A percentile compares a stretch with the other conserved stretches of the same genome.
Evolutionary conservation across 805 yeast genomes (phyloP).

Genomic region (Tetrapisispora pingtungensis): DNA sequence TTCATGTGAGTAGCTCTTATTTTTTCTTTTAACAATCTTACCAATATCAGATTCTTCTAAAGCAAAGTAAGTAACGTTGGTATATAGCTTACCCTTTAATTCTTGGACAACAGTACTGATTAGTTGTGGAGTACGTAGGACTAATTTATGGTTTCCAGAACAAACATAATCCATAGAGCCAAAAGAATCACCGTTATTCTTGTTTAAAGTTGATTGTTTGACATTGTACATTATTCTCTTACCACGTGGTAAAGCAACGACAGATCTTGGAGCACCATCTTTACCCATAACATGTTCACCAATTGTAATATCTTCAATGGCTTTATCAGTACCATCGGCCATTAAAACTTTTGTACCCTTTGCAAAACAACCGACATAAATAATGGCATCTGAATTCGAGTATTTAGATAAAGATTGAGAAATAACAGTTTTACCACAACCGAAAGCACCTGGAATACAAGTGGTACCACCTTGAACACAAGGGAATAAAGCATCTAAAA

Average conservation of each 20-base stretch:
- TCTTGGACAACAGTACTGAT: constrained; percentile 4
- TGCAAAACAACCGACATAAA: constrained; percentile 71
- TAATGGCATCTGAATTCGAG: constrained; percentile 94
- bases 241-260: constrained; percentile 38
- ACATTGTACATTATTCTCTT: constrained; percentile 34
- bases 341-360: constrained; percentile 35
- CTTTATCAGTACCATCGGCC: constrained; percentile 33
- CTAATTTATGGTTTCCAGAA: constrained; percentile 32
- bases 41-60: constrained; percentile 7
- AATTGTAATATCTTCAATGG: constrained; percentile 28
- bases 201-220: constrained; percentile 7
- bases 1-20: constrained; percentile 4
- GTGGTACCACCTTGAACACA: constrained; percentile 99
- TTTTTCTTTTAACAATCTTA: constrained; percentile 3
- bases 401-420: constrained; percentile 95
- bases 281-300: constrained; percentile 38
- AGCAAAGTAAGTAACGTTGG: constrained; percentile 22
- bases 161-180: constrained; percentile 16
- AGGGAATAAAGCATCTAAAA: constrained; percentile 93
- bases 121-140: constrained; percentile 1
- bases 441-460: constrained; percentile 99
- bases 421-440: constrained; percentile 98
- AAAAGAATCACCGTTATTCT: neutral
- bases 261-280: constrained; percentile 36
- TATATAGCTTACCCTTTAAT: constrained; percentile 6